Evolutionary conservation across 1,284 basidiomycete genomes (phyloP).

Genomic region (Cryptococcus deneoformans): DNA sequence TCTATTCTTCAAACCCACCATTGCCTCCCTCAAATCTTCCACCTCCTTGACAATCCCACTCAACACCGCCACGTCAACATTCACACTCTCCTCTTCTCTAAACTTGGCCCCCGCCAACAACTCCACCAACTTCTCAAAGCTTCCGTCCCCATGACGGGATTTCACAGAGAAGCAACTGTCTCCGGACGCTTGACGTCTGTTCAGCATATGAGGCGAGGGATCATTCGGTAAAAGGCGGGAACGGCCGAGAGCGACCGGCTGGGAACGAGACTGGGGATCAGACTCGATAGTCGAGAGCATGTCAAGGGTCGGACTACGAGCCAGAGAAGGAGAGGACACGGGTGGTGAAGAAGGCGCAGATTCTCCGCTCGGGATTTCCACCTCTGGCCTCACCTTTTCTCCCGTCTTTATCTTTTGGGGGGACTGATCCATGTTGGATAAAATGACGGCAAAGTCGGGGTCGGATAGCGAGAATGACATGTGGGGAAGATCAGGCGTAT

Average conservation of each 20-base stretch:
- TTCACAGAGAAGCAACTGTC: conserved; percentile 35
- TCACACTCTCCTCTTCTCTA: conserved; percentile 62
- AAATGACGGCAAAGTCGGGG: conserved; percentile 49
- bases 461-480: conserved; percentile 50
- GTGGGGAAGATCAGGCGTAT: conserved; percentile 41
- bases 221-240: conserved; percentile 28
- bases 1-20: conserved; percentile 66
- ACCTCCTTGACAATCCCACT: conserved; percentile 68
- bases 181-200: conserved; percentile 40
- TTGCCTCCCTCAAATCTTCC: conserved; percentile 64
- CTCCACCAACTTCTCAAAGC: conserved; percentile 28
- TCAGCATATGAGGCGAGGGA: conserved; percentile 20
- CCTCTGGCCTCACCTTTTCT: neutral
- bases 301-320: conserved; percentile 25
- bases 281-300: conserved; percentile 16
- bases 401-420: conserved; percentile 7
- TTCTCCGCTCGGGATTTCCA: neutral
- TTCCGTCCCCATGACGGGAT: conserved; percentile 29
- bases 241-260: conserved; percentile 20
- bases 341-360: conserved; percentile 8
- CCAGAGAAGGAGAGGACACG: conserved; percentile 10
- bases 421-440: conserved; percentile 40
- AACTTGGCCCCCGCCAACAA: conserved; percentile 63
- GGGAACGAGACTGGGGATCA: conserved; percentile 1
- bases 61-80: conserved; percentile 70